Evolutionary conservation across 129 eudicot species (phyloP).

Genomic region (Lonicera japonica): DNA sequence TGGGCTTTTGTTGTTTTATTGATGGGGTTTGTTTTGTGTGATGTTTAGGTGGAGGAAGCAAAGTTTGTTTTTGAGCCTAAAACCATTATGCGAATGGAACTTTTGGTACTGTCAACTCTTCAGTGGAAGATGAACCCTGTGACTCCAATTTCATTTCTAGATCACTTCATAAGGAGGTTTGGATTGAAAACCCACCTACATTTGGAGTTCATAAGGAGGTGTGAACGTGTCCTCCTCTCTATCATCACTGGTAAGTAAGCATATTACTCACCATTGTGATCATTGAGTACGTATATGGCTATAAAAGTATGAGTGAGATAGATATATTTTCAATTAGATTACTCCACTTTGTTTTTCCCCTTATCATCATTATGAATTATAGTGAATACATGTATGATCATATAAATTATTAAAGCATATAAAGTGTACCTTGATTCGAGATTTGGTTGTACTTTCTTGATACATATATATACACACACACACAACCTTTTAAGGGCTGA

Average conservation of each 20-base stretch:
- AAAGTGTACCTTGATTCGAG: too few species aligned
- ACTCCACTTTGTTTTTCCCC: too few species aligned
- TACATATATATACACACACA: too few species aligned
- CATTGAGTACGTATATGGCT: neutral
- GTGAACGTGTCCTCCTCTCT: slow-evolving; percentile 53
- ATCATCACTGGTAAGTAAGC: slow-evolving; percentile 51
- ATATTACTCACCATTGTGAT: neutral
- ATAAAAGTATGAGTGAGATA: neutral
- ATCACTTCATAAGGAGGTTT: slow-evolving; percentile 73
- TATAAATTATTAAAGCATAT: too few species aligned
- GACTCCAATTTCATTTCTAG: slow-evolving; percentile 74
- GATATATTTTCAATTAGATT: too few species aligned
- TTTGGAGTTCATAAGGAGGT: slow-evolving; percentile 57
- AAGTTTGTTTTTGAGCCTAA: slow-evolving; percentile 72
- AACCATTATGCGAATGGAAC: slow-evolving; percentile 82
- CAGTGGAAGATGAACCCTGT: slow-evolving; percentile 91
- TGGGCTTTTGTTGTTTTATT: slow-evolving; percentile 13
- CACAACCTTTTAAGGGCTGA: too few species aligned
- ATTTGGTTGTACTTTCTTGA: too few species aligned
- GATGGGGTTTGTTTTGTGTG: neutral
- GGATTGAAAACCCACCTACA: slow-evolving; percentile 48
- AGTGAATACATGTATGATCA: too few species aligned
- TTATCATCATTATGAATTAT: too few species aligned
- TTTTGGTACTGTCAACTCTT: slow-evolving; percentile 70
- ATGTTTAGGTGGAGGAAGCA: slow-evolving; percentile 49